Percentiles rank a stretch among this genome's conserved stretches.
phyloP scores from a whole-genome alignment of 2,329 filamentous ascomycete genomes.

The Hypoxylon sp. region DNA sequence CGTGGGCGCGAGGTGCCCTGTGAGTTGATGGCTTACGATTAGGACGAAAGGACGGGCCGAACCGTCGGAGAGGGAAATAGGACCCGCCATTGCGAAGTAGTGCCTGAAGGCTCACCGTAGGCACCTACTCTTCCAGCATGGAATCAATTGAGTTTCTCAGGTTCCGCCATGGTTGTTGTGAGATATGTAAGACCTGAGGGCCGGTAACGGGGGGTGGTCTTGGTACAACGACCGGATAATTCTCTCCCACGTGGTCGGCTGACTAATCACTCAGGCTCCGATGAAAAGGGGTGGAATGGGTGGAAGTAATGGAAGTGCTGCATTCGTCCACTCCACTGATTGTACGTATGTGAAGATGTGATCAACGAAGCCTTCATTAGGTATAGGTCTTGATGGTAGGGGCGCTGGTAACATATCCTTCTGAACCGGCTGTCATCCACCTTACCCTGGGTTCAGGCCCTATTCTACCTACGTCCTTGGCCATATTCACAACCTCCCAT shows the following conservation, averaged over 20 bases:
- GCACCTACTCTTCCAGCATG: not conserved
- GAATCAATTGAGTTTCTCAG: not conserved
- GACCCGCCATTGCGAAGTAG: constrained; percentile 5
- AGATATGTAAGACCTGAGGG: not conserved
- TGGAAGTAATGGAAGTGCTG: no score
- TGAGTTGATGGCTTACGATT: constrained; percentile 54
- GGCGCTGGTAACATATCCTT: no score
- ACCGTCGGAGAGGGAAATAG: not conserved
- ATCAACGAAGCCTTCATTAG: no score
- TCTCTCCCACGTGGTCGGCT: constrained; percentile 12
- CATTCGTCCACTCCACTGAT: not conserved
- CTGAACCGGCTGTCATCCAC: no score
- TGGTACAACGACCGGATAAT: not conserved
- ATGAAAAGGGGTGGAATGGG: constrained; percentile 4
- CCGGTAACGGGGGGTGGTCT: not conserved
- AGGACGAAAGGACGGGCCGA: constrained; percentile 46
- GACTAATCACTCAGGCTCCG: not conserved
- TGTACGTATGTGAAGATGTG: not conserved
- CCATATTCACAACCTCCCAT: no score
- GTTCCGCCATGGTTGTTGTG: not conserved
- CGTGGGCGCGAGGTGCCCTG: constrained; percentile 55
- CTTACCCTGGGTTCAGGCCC: no score
- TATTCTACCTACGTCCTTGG: no score
- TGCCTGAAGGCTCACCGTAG: not conserved
- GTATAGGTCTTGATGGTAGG: no score